phyloP scores from a whole-genome alignment of 1,284 basidiomycete genomes.

The Lentinula novae-zelandiae region DNA sequence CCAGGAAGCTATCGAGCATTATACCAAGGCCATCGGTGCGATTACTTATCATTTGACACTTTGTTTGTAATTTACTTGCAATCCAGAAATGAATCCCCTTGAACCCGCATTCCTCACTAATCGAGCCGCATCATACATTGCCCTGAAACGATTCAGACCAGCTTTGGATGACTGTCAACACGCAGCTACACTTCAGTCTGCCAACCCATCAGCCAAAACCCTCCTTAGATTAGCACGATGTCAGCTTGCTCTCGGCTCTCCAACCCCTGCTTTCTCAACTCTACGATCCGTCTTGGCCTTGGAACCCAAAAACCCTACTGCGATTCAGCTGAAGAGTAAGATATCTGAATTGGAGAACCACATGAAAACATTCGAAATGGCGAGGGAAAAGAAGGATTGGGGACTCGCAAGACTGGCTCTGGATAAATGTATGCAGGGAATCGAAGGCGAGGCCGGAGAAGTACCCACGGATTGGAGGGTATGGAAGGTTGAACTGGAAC shows the following conservation, averaged over 20 bases:
- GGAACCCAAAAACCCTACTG: constrained; percentile 54
- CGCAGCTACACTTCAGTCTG: constrained; percentile 63
- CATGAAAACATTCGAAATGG: constrained; percentile 57
- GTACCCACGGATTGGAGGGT: constrained; percentile 73
- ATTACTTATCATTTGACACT: constrained; percentile 6
- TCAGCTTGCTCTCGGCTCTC: constrained; percentile 71
- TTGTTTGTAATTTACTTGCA: neutral
- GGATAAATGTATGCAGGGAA: constrained; percentile 66
- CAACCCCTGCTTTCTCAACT: constrained; percentile 60
- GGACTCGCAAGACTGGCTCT: constrained; percentile 66
- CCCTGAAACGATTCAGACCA: constrained; percentile 67
- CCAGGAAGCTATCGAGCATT: constrained; percentile 69
- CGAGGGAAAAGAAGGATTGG: constrained; percentile 63
- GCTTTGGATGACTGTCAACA: constrained; percentile 80
- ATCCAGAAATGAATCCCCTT: constrained; percentile 55
- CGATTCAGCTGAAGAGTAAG: constrained; percentile 56
- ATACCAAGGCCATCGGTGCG: constrained; percentile 74
- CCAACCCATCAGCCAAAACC: constrained; percentile 58
- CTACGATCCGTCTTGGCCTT: constrained; percentile 51
- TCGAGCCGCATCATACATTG: constrained; percentile 84
- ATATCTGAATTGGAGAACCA: constrained; percentile 62
- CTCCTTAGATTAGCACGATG: constrained; percentile 77
- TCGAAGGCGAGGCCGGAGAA: constrained; percentile 71
- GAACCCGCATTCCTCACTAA: constrained; percentile 82
- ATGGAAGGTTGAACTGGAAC: constrained; percentile 76